Evolutionary conservation across 768 basidiomycete genomes (phyloP), one percentile per base, ranked within the genome.

Genomic region (Termitomyces sp.): DNA sequence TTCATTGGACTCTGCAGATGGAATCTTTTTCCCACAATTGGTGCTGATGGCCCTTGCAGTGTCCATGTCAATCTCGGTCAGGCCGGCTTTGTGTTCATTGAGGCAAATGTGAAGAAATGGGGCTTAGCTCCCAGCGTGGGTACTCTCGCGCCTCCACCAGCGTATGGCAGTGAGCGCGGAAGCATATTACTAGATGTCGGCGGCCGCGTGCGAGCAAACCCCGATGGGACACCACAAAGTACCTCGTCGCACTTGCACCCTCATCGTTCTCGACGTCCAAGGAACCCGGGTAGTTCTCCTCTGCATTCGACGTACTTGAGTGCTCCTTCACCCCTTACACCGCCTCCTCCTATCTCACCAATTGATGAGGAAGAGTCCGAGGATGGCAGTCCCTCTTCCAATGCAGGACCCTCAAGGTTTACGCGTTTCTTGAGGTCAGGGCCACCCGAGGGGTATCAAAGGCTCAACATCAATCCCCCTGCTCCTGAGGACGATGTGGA

Each of bases 51-150:
- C 0, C 92, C 96, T 5, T 96, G 94, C 71, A 95, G 90, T 62
- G 87, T 99, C 8, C 97, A 99, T 65, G 92, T 98, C 67, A 99
- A 99, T 70, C 82, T 99, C 14, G 97, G 97, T 8, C 97, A 98
- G 73, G 88, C 92, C 5, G 97, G 97, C 5, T 99, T 99, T 69
- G 97, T 98, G 40, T 98, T 97, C 65, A 98, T 99, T 66, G 97
- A 99, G 74, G 97, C 97, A 35, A 98, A 99, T 68, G 97, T 99
- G 61, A 99, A 99, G 81, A 98, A 98, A 70, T 99, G 97, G 97
- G 97, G 97, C 18, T 74, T 98, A 33, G 97, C 97, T 35, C 97
- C 97, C 8, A 97, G 94, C 69, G 88, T 95, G 14, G 97, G 97
- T 48, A 98, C 97, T 0, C 80, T 98, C 10, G 96, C 96, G 1